Evolutionary conservation across 202 grass and related monocot species (phyloP).

Genomic region (Panicum virgatum): DNA sequence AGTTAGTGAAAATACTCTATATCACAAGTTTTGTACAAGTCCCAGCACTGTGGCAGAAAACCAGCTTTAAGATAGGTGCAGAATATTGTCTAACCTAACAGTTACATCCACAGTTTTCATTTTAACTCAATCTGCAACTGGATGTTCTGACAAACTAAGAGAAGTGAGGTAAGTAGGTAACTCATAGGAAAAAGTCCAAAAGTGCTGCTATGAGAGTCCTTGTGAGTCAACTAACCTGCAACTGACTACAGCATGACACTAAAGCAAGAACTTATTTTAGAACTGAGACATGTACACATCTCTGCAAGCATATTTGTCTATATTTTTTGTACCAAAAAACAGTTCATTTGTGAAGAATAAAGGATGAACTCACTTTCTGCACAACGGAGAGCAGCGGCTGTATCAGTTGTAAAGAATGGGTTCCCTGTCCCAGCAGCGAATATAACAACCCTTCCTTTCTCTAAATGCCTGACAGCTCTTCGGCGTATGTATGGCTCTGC

Average conservation of each 20-base stretch:
- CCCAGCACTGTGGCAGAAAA: neutral
- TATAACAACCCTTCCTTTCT: conserved; percentile 99
- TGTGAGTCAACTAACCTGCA: neutral
- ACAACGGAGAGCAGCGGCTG: conserved; percentile 96
- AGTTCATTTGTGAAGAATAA: conserved; percentile 3
- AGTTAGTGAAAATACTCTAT: conserved; percentile 9
- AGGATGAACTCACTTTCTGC: conserved; percentile 89
- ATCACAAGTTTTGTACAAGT: neutral
- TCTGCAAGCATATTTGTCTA: conserved; percentile 6
- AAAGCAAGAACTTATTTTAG: conserved; percentile 12
- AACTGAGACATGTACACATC: neutral
- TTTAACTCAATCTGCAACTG: neutral
- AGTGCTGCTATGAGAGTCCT: neutral
- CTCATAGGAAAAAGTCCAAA: no score
- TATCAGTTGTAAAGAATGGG: conserved; percentile 99
- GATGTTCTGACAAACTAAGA: conserved; percentile 14
- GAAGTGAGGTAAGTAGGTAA: neutral
- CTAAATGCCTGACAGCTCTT: conserved; percentile 88
- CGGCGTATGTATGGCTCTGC: conserved; percentile 97
- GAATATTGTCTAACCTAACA: neutral
- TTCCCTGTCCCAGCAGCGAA: conserved; percentile 98
- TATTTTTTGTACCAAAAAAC: neutral
- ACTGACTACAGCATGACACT: neutral
- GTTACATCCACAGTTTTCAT: neutral
- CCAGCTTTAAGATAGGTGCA: neutral